Percentiles rank a stretch among this genome's conserved stretches.
phyloP scores from a whole-genome alignment of 371 early-diverging fungal genomes.

The Batrachochytrium dendrobatidis region DNA sequence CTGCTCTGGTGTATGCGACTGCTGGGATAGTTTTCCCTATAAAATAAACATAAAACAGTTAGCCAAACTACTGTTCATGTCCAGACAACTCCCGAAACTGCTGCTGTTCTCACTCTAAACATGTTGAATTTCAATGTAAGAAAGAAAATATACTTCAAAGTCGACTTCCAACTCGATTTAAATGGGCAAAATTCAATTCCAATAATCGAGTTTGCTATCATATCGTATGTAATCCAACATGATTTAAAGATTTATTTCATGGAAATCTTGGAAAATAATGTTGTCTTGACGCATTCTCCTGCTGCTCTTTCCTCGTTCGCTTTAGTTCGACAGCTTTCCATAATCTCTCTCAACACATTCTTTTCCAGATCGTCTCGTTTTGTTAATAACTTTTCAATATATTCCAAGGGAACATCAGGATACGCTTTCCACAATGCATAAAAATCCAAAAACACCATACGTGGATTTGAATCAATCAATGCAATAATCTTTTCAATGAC shows the following conservation, averaged over 20 bases:
- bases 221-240: conserved; percentile 5
- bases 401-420: conserved; percentile 71
- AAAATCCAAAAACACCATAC: conserved; percentile 68
- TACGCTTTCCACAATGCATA: conserved; percentile 67
- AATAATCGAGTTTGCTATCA: too few relatives aligned
- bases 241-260: conserved; percentile 13
- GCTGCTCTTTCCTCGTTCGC: conserved; percentile 51
- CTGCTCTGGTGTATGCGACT: too few relatives aligned
- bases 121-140: too few relatives aligned
- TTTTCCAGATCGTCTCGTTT: conserved; percentile 75
- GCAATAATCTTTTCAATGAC: conserved; percentile 65
- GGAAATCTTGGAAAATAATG: conserved; percentile 21
- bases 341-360: conserved; percentile 60
- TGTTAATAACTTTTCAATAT: conserved; percentile 67
- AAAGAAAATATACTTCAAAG: too few relatives aligned
- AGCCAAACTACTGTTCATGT: too few relatives aligned
- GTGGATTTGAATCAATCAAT: conserved; percentile 55
- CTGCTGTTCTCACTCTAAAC: too few relatives aligned
- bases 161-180: too few relatives aligned
- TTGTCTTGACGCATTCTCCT: conserved; percentile 13
- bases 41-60: too few relatives aligned
- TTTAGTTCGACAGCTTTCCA: conserved; percentile 66
- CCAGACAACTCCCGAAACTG: too few relatives aligned
- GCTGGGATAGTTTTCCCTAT: too few relatives aligned
- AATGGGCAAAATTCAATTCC: too few relatives aligned